A percentile compares a stretch with the other conserved stretches of the same genome.
Evolutionary conservation across 208 protist genomes (phyloP).

Genomic region (Vickermania spadyakhi): DNA sequence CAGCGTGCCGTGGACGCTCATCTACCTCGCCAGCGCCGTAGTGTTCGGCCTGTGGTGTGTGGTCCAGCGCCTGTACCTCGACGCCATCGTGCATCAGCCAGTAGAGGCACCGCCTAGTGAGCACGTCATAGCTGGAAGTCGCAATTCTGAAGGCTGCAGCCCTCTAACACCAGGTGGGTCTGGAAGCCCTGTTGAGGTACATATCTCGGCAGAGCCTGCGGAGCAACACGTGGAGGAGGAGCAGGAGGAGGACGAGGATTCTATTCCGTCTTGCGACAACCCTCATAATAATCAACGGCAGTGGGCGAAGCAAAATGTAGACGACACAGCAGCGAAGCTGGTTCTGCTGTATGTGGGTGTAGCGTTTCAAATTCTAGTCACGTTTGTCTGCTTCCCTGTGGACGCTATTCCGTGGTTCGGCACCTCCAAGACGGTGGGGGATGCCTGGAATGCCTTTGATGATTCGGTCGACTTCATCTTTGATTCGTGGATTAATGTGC

Average conservation of each 20-base stretch:
- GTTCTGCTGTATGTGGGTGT: slow-evolving; percentile 51
- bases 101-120: not conserved
- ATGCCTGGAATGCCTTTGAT: slow-evolving; percentile 42
- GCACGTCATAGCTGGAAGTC: not conserved
- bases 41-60: slow-evolving; percentile 76
- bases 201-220: not conserved
- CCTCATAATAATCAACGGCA: slow-evolving; percentile 26
- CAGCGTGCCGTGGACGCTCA: slow-evolving; percentile 35
- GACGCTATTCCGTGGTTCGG: slow-evolving; percentile 77
- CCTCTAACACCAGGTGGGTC: not conserved
- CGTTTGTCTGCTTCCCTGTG: slow-evolving; percentile 49
- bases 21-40: slow-evolving; percentile 66
- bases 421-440: slow-evolving; percentile 17
- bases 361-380: slow-evolving; percentile 57
- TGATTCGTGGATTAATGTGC: slow-evolving; percentile 45
- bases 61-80: slow-evolving; percentile 72
- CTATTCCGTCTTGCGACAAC: not conserved
- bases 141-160: not conserved
- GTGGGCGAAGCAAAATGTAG: slow-evolving; percentile 46
- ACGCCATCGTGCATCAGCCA: slow-evolving; percentile 27
- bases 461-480: slow-evolving; percentile 57
- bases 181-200: not conserved
- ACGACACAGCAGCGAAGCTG: slow-evolving; percentile 65
- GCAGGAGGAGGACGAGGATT: slow-evolving; percentile 6
- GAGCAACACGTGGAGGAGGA: not conserved